A percentile compares a stretch with the other conserved stretches of the same genome.
Conservation (phyloP, 805 yeast species). For the Vanderwaltozyma yarrowii region DNA sequence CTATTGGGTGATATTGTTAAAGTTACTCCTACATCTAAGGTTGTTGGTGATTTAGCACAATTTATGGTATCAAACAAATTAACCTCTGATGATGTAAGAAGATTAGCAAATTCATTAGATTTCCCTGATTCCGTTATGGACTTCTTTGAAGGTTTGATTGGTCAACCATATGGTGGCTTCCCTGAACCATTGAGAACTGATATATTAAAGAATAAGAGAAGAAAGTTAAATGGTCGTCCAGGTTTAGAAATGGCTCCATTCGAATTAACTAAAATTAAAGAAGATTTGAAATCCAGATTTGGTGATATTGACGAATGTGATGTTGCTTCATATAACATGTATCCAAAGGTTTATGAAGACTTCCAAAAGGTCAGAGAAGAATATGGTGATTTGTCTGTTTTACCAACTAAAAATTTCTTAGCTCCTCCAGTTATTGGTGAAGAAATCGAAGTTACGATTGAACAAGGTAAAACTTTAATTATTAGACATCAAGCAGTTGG, state of each 20-base stretch:
- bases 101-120: conserved; percentile 79
- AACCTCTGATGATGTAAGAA: conserved; percentile 68
- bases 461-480: conserved; percentile 86
- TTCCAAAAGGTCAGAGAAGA: conserved; percentile 60
- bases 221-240: conserved; percentile 78
- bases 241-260: conserved; percentile 80
- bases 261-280: conserved; percentile 58
- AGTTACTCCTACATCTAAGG: conserved; percentile 97
- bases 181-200: conserved; percentile 95
- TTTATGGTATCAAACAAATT: conserved; percentile 95
- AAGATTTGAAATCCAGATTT: conserved; percentile 64
- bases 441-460: conserved; percentile 79
- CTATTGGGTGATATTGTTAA: conserved; percentile 91
- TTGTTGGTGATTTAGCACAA: conserved; percentile 97
- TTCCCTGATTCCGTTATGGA: conserved; percentile 97
- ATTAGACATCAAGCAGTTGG: conserved; percentile 86
- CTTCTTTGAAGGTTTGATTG: conserved; percentile 97
- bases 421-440: conserved; percentile 79
- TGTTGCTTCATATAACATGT: conserved; percentile 92
- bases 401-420: conserved; percentile 85
- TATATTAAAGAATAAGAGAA: conserved; percentile 81
- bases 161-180: conserved; percentile 98
- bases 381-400: conserved; percentile 84
- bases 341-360: conserved; percentile 89
- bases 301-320: conserved; percentile 74